These are phyloP conservation scores for Bolboschoenoplectus hybrid DNA, from an alignment of 202 grass and related monocot genomes.

Conservation along the genomic window DNA sequence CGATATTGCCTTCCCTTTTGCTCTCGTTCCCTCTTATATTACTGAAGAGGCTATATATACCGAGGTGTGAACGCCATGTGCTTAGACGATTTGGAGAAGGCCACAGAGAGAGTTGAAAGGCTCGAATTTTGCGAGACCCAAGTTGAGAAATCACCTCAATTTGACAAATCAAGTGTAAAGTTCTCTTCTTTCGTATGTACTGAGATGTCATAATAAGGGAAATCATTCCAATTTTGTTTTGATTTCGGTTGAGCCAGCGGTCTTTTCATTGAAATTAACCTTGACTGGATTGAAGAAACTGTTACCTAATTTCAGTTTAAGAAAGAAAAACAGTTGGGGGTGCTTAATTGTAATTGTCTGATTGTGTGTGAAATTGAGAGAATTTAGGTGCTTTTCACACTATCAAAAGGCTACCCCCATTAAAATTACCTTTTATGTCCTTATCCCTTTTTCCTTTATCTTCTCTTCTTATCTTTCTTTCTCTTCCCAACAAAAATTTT, in stretches of 20 bases:
- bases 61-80: conserved; percentile 45
- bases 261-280: not conserved
- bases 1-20: conserved; percentile 32
- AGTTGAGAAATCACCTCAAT: conserved; percentile 49
- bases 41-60: not conserved
- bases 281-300: conserved; percentile 28
- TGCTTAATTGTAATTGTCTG: too few species aligned
- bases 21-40: conserved; percentile 19
- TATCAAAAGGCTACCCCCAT: not conserved
- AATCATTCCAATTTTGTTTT: not conserved
- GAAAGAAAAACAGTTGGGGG: not conserved
- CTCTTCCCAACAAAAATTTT: conserved; percentile 13
- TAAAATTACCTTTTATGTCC: not conserved
- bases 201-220: not conserved
- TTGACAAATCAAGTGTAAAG: conserved; percentile 44
- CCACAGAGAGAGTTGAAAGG: conserved; percentile 41
- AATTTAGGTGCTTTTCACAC: conserved; percentile 26
- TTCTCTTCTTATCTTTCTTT: not conserved
- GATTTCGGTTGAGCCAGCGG: conserved; percentile 9
- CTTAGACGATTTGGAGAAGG: conserved; percentile 65
- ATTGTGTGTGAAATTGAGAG: conserved; percentile 1
- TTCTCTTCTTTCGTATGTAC: not conserved
- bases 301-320: not conserved
- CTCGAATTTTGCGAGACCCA: conserved; percentile 46
- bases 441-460: conserved; percentile 5